These are phyloP conservation scores for Colletotrichum eremochloae DNA, from an alignment of 2,329 filamentous ascomycete species.

Conservation along the genomic window DNA sequence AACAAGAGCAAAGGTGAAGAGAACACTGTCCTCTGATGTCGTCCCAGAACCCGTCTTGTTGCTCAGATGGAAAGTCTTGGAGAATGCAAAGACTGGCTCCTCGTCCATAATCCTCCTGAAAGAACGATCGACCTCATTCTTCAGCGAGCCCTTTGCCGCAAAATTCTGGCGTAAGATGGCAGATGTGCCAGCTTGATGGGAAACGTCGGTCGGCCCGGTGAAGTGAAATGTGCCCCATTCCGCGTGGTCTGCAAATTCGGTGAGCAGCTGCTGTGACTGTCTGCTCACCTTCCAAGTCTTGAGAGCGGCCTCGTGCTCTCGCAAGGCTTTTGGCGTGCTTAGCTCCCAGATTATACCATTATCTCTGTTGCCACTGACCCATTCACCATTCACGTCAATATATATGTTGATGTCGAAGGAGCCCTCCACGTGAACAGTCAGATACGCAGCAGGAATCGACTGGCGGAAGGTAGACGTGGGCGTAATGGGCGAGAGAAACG, in stretches of 20 bases:
- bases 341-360: constrained; percentile 80
- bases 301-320: constrained; percentile 55
- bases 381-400: constrained; percentile 80
- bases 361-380: constrained; percentile 82
- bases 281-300: constrained; percentile 78
- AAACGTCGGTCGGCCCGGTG: constrained; percentile 75
- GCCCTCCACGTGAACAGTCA: constrained; percentile 79
- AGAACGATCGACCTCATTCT: constrained; percentile 74
- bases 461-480: constrained; percentile 85
- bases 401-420: constrained; percentile 74
- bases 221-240: constrained; percentile 90
- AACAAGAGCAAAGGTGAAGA: constrained; percentile 82
- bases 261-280: constrained; percentile 75
- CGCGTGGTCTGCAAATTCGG: constrained; percentile 78
- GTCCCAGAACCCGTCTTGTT: constrained; percentile 44
- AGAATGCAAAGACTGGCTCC: constrained; percentile 86
- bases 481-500: constrained; percentile 82
- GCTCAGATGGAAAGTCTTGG: constrained; percentile 70
- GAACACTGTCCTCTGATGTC: constrained; percentile 64
- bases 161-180: constrained; percentile 76
- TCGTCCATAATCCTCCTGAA: constrained; percentile 81
- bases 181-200: constrained; percentile 80
- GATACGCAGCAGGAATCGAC: constrained; percentile 84
- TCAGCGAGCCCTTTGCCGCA: constrained; percentile 73
- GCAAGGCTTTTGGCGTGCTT: constrained; percentile 56